phyloP scores from a whole-genome alignment of 768 basidiomycete species.

The Tricholoma matsutake region DNA sequence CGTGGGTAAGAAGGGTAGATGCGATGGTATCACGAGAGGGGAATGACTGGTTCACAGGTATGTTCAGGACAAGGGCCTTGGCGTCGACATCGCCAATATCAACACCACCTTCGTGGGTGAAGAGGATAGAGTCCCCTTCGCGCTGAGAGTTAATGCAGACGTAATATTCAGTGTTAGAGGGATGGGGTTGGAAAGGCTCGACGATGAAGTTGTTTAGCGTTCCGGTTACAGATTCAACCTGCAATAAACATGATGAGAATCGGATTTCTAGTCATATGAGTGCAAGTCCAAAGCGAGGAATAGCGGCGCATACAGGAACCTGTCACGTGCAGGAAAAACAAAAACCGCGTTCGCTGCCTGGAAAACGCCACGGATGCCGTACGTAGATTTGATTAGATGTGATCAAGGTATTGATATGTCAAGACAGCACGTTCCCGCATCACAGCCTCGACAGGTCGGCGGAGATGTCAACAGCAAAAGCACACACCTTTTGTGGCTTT shows the following conservation, averaged over 20 bases:
- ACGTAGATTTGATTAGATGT: conserved; percentile 13
- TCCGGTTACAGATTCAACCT: conserved; percentile 95
- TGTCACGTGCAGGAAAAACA: conserved; percentile 23
- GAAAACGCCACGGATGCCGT: conserved; percentile 9
- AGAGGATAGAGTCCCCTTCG: conserved; percentile 94
- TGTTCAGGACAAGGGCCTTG: conserved; percentile 86
- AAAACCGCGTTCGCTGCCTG: conserved; percentile 20
- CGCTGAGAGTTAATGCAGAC: conserved; percentile 96
- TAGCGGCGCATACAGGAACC: no score
- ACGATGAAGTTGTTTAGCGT: conserved; percentile 97
- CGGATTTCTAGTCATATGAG: conserved; percentile 3
- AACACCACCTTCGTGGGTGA: conserved; percentile 98
- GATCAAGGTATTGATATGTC: conserved; percentile 17
- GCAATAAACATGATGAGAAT: conserved; percentile 15
- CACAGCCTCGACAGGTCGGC: neutral
- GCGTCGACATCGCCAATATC: conserved; percentile 98
- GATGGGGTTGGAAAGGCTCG: conserved; percentile 98
- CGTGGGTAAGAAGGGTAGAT: conserved; percentile 73
- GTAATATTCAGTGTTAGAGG: conserved; percentile 93
- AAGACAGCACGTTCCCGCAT: conserved; percentile 7
- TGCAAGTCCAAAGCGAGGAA: no score
- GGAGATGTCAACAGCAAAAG: conserved; percentile 13
- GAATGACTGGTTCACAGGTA: conserved; percentile 75
- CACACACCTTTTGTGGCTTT: conserved; percentile 82
- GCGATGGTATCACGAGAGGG: conserved; percentile 79